phyloP scores from a whole-genome alignment of 495 filamentous ascomycete species.

The Entonaema liquescens region DNA sequence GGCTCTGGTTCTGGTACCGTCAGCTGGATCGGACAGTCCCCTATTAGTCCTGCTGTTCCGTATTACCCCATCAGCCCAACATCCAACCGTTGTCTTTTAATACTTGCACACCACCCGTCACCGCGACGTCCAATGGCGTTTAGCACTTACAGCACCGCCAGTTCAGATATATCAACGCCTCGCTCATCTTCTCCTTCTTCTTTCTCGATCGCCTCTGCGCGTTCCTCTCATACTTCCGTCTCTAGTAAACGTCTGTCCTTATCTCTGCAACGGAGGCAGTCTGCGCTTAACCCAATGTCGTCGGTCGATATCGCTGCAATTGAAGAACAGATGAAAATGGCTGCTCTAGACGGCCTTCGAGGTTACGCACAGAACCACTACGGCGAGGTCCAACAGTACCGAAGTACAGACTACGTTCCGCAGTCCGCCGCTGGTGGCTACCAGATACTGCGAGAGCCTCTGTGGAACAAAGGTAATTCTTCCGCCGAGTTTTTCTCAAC shows the following conservation, averaged over 20 bases:
- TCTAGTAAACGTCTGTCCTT: conserved; percentile 63
- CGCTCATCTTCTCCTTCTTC: conserved; percentile 63
- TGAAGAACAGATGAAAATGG: conserved; percentile 62
- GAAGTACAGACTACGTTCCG: conserved; percentile 58
- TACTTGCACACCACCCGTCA: conserved; percentile 33
- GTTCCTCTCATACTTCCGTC: conserved; percentile 61
- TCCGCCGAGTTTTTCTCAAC: background rate
- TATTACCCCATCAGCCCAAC: conserved; percentile 42
- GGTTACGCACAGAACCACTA: conserved; percentile 63
- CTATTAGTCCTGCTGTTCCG: conserved; percentile 32
- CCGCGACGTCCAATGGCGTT: conserved; percentile 58
- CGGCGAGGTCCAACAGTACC: conserved; percentile 59
- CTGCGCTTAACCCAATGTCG: conserved; percentile 63
- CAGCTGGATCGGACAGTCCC: conserved; percentile 39
- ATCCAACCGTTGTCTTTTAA: conserved; percentile 42
- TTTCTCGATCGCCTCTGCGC: conserved; percentile 53
- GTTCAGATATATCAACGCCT: conserved; percentile 63
- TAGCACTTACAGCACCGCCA: conserved; percentile 53
- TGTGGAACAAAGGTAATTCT: conserved; percentile 65
- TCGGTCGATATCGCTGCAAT: conserved; percentile 61
- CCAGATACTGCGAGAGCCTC: conserved; percentile 63
- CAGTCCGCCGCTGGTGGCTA: conserved; percentile 60
- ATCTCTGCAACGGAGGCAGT: conserved; percentile 57
- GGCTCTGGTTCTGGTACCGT: conserved; percentile 12
- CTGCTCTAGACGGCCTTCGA: conserved; percentile 60